Percentiles rank a stretch among this genome's conserved stretches.
phyloP scores from a whole-genome alignment of 2,329 filamentous ascomycete species.

The Raffaelea deltoideospora region DNA sequence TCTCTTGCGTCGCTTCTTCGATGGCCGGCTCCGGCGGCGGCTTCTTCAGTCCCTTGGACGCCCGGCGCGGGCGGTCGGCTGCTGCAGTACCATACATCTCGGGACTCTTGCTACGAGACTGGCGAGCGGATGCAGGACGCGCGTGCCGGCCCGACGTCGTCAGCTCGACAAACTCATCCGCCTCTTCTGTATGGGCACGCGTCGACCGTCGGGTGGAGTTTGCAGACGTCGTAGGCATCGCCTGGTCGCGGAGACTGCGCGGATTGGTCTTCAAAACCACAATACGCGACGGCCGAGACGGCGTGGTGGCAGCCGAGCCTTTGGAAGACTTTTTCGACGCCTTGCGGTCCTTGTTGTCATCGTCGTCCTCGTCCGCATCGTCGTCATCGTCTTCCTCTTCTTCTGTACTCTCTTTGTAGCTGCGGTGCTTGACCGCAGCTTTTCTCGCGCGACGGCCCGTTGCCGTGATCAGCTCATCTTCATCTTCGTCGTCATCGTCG shows the following conservation, averaged over 20 bases:
- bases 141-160: conserved; percentile 46
- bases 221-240: conserved; percentile 8
- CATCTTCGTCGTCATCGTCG: conserved; percentile 20
- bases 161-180: conserved; percentile 40
- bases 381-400: conserved; percentile 19
- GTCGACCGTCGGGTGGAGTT: conserved; percentile 28
- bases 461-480: conserved; percentile 20
- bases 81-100: conserved; percentile 25
- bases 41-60: conserved; percentile 33
- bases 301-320: background rate
- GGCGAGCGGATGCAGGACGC: conserved; percentile 26
- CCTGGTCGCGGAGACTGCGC: conserved; percentile 4
- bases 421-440: conserved; percentile 25
- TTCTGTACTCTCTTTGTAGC: conserved; percentile 30
- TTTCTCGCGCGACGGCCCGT: conserved; percentile 31
- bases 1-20: conserved; percentile 39
- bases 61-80: conserved; percentile 26
- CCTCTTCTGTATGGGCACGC: conserved; percentile 37
- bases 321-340: conserved; percentile 15
- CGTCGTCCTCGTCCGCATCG: conserved; percentile 16
- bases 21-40: conserved; percentile 25
- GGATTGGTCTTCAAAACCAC: conserved; percentile 14
- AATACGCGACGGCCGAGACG: conserved; percentile 11
- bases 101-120: conserved; percentile 42
- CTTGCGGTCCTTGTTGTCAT: conserved; percentile 21